Evolutionary conservation across 2,329 filamentous ascomycete genomes (phyloP).

Genomic region (Venturia carpophila): DNA sequence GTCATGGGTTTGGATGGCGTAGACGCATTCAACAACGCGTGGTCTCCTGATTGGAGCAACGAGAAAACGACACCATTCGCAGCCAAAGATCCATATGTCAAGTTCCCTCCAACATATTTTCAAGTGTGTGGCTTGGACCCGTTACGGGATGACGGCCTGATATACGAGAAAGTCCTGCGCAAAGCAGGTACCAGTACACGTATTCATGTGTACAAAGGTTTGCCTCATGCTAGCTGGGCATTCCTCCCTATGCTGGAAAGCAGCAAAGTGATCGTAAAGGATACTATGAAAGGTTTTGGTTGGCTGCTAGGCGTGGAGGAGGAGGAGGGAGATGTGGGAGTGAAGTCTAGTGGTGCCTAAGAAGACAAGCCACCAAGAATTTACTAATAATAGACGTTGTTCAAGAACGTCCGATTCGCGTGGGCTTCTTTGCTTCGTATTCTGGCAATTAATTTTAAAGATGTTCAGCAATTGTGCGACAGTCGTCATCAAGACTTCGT

Average conservation of each 20-base stretch:
- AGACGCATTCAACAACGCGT: neutral
- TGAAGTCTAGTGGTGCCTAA: neutral
- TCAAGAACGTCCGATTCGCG: no score
- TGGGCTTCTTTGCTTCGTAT: no score
- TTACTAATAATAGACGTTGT: no score
- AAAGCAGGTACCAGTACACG: conserved; percentile 12
- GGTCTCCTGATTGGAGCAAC: neutral
- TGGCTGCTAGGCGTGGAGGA: neutral
- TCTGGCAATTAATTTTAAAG: no score
- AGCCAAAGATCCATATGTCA: neutral
- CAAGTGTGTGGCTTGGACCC: conserved; percentile 21
- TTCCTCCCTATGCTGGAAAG: neutral
- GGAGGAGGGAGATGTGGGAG: neutral
- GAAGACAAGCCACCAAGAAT: neutral
- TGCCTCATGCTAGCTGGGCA: conserved; percentile 7
- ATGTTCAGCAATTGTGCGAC: no score
- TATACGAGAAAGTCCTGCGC: conserved; percentile 19
- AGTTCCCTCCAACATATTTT: conserved; percentile 19
- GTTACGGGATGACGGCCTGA: conserved; percentile 19
- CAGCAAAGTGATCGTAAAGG: neutral
- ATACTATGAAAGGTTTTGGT: neutral
- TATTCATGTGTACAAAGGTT: neutral
- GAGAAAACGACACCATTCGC: neutral
- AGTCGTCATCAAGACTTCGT: no score
- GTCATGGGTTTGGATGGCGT: neutral